Conservation (phyloP, 768 basidiomycete genomes). For the Kwoniella newhampshirensis region DNA sequence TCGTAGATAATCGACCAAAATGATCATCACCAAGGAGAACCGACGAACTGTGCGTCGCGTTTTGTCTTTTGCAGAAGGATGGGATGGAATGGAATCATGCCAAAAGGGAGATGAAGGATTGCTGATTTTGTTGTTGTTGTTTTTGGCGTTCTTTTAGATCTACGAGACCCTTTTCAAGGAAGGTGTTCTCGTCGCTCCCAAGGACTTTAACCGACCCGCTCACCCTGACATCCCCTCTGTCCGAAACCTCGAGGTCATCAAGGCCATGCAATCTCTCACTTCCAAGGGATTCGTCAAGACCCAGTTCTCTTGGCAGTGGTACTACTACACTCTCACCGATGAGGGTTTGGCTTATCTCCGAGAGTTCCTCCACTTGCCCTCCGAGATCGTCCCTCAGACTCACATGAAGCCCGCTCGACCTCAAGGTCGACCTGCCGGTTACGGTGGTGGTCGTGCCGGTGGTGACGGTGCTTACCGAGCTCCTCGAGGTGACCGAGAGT, state of each 20-base stretch:
- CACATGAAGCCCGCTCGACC: slow-evolving; percentile 95
- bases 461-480: slow-evolving; percentile 73
- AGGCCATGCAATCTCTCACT: slow-evolving; percentile 68
- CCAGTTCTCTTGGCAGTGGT: slow-evolving; percentile 99
- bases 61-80: background rate
- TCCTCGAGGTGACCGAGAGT: slow-evolving; percentile 77
- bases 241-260: slow-evolving; percentile 69
- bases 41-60: slow-evolving; percentile 61
- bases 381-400: slow-evolving; percentile 93
- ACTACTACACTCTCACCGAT: slow-evolving; percentile 94
- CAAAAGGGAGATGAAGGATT: too few relatives aligned
- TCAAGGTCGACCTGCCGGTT: slow-evolving; percentile 68
- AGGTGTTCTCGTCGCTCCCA: slow-evolving; percentile 98
- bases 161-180: slow-evolving; percentile 99
- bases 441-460: slow-evolving; percentile 61
- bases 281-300: slow-evolving; percentile 91
- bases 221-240: slow-evolving; percentile 77
- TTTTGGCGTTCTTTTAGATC: slow-evolving; percentile 57
- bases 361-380: slow-evolving; percentile 91
- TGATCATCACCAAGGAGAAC: slow-evolving; percentile 97
- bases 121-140: background rate
- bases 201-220: slow-evolving; percentile 96
- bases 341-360: slow-evolving; percentile 97
- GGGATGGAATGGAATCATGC: background rate
- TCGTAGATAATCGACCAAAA: slow-evolving; percentile 53